phyloP scores from a whole-genome alignment of 495 filamentous ascomycete species.

The Talaromyces adpressus region DNA sequence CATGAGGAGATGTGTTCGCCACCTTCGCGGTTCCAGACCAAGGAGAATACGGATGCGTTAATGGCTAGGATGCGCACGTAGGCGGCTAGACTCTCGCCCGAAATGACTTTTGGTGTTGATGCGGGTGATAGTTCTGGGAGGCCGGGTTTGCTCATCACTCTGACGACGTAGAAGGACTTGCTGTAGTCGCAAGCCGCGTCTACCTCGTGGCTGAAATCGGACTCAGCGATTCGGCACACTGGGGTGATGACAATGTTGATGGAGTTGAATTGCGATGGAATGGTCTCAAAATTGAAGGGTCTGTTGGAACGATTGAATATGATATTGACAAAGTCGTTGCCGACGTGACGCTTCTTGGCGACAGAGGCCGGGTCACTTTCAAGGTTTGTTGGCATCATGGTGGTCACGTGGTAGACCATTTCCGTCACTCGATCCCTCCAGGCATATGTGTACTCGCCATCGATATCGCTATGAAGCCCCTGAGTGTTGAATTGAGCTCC shows the following conservation, averaged over 20 bases:
- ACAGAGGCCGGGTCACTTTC: slow-evolving; percentile 66
- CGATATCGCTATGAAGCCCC: slow-evolving; percentile 75
- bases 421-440: slow-evolving; percentile 95
- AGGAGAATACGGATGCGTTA: slow-evolving; percentile 87
- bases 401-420: slow-evolving; percentile 90
- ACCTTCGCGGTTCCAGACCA: slow-evolving; percentile 78
- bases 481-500: slow-evolving; percentile 87
- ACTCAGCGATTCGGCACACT: slow-evolving; percentile 49
- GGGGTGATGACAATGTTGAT: slow-evolving; percentile 95
- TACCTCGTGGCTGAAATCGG: slow-evolving; percentile 13
- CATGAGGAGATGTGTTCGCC: slow-evolving; percentile 86
- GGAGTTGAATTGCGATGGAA: slow-evolving; percentile 88
- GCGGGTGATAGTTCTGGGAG: slow-evolving; percentile 90
- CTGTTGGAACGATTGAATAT: slow-evolving; percentile 92
- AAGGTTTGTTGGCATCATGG: slow-evolving; percentile 89
- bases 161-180: slow-evolving; percentile 70
- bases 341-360: slow-evolving; percentile 90
- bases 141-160: slow-evolving; percentile 72
- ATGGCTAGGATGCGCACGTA: slow-evolving; percentile 88
- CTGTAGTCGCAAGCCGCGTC: slow-evolving; percentile 19
- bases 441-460: slow-evolving; percentile 81
- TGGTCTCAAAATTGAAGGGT: slow-evolving; percentile 83
- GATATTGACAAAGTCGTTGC: slow-evolving; percentile 97
- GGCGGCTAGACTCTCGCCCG: slow-evolving; percentile 66
- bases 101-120: slow-evolving; percentile 78